These are phyloP conservation scores for Rhodotorula sp. DNA, from an alignment of 1,284 basidiomycete genomes.

Conservation along the genomic window DNA sequence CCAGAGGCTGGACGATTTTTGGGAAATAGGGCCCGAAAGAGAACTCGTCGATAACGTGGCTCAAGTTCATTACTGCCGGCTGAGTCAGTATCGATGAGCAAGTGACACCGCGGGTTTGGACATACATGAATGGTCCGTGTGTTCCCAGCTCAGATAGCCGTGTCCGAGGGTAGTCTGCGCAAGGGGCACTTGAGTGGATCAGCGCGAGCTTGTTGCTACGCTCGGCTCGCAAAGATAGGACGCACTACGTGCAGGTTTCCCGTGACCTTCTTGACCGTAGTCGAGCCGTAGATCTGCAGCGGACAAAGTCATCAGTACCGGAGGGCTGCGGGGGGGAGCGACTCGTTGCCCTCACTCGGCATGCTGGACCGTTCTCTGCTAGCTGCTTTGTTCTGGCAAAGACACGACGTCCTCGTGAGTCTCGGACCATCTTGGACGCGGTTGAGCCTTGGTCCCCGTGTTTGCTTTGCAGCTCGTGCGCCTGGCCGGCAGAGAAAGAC, in stretches of 20 bases:
- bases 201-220: neutral
- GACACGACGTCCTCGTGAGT: slow-evolving; percentile 25
- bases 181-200: neutral
- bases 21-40: slow-evolving; percentile 97
- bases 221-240: neutral
- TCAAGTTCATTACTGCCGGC: slow-evolving; percentile 83
- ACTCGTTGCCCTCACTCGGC: slow-evolving; percentile 28
- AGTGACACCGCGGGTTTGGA: slow-evolving; percentile 9
- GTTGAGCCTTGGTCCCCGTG: slow-evolving; percentile 22
- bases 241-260: slow-evolving; percentile 54
- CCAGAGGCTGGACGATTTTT: slow-evolving; percentile 89
- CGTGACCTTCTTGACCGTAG: slow-evolving; percentile 86
- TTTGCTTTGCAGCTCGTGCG: slow-evolving; percentile 58
- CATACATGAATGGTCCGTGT: slow-evolving; percentile 79
- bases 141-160: slow-evolving; percentile 81
- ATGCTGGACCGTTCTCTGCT: slow-evolving; percentile 48
- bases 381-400: slow-evolving; percentile 48
- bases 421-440: slow-evolving; percentile 39
- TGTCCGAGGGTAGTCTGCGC: slow-evolving; percentile 79
- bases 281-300: slow-evolving; percentile 80
- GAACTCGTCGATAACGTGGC: slow-evolving; percentile 93
- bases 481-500: slow-evolving; percentile 78
- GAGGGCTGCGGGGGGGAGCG: slow-evolving; percentile 58
- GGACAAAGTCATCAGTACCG: slow-evolving; percentile 50
- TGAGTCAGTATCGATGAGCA: neutral